phyloP scores from a whole-genome alignment of 495 filamentous ascomycete species.

The Sphaerosporella brunnea region DNA sequence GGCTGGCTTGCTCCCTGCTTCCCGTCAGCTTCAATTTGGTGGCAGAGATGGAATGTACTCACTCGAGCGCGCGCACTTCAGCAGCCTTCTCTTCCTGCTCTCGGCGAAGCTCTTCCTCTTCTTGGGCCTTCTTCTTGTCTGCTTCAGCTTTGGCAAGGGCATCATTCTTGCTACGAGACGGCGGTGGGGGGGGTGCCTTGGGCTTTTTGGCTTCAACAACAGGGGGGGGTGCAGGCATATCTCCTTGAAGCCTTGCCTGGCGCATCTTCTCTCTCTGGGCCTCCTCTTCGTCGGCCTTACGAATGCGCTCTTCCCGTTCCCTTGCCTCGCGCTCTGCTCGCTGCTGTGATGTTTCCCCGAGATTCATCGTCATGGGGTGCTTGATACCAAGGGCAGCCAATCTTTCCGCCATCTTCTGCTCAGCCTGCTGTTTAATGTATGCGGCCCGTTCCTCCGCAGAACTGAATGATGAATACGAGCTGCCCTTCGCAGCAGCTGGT shows the following conservation, averaged over 20 bases:
- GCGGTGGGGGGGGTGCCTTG: slow-evolving; percentile 72
- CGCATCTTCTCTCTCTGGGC: slow-evolving; percentile 72
- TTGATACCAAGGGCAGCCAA: slow-evolving; percentile 86
- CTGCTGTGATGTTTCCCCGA: slow-evolving; percentile 62
- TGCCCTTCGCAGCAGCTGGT: slow-evolving; percentile 27
- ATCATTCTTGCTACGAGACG: slow-evolving; percentile 54
- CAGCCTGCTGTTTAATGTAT: slow-evolving; percentile 90
- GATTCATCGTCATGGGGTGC: slow-evolving; percentile 44
- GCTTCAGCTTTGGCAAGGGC: slow-evolving; percentile 37
- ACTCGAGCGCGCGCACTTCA: slow-evolving; percentile 66
- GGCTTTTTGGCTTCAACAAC: slow-evolving; percentile 33
- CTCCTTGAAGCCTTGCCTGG: slow-evolving; percentile 68
- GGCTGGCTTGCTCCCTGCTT: slow-evolving; percentile 51
- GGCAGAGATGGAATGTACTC: slow-evolving; percentile 30
- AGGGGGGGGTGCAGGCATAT: slow-evolving; percentile 40
- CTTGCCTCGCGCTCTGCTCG: slow-evolving; percentile 72
- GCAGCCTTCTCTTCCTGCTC: slow-evolving; percentile 66
- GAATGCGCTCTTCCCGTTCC: slow-evolving; percentile 69
- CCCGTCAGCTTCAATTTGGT: slow-evolving; percentile 24
- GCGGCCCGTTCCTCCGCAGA: slow-evolving; percentile 86
- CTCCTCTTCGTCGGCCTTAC: slow-evolving; percentile 88
- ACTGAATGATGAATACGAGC: slow-evolving; percentile 61
- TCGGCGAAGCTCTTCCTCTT: slow-evolving; percentile 31
- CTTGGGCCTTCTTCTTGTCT: slow-evolving; percentile 34
- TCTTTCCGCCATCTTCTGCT: slow-evolving; percentile 93